Evolutionary conservation across 2,329 filamentous ascomycete species (phyloP).

Genomic region (Talaromyces sp.): DNA sequence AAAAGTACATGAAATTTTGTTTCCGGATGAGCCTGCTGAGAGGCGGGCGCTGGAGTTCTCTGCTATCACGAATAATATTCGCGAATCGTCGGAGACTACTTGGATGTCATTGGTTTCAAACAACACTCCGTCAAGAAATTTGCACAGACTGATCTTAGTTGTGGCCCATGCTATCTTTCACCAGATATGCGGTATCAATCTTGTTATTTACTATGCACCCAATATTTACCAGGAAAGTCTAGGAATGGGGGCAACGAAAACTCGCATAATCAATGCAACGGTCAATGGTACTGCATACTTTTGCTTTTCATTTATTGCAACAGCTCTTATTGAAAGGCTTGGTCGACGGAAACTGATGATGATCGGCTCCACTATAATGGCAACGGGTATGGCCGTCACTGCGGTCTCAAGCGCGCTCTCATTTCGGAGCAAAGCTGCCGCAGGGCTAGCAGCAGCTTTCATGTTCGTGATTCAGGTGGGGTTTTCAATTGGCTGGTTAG

Average conservation of each 20-base stretch:
- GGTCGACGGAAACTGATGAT: constrained; percentile 42
- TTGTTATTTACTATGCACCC: constrained; percentile 15
- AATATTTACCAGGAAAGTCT: not conserved
- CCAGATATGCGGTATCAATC: constrained; percentile 15
- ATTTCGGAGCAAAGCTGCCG: too few relatives aligned
- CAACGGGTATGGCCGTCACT: constrained; percentile 43
- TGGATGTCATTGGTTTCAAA: constrained; percentile 45
- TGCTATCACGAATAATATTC: constrained; percentile 9
- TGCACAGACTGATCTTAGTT: constrained; percentile 49
- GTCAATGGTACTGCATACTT: too few relatives aligned
- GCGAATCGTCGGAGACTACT: constrained; percentile 31
- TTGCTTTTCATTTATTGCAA: constrained; percentile 48
- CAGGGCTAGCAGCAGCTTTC: too few relatives aligned
- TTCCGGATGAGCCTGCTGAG: constrained; percentile 5
- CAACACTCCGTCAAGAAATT: constrained; percentile 44
- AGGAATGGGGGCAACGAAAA: too few relatives aligned
- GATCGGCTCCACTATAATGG: constrained; percentile 34
- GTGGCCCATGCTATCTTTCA: constrained; percentile 29
- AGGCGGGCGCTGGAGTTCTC: constrained; percentile 10
- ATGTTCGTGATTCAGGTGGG: too few relatives aligned
- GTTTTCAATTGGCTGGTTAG: too few relatives aligned
- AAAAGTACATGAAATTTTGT: constrained; percentile 10
- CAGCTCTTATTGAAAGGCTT: constrained; percentile 49
- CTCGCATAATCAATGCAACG: too few relatives aligned
- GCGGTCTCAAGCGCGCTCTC: constrained; percentile 15